These are phyloP conservation scores for Coelastrella sp. DNA, from an alignment of 139 green algal genomes.

Conservation along the genomic window DNA sequence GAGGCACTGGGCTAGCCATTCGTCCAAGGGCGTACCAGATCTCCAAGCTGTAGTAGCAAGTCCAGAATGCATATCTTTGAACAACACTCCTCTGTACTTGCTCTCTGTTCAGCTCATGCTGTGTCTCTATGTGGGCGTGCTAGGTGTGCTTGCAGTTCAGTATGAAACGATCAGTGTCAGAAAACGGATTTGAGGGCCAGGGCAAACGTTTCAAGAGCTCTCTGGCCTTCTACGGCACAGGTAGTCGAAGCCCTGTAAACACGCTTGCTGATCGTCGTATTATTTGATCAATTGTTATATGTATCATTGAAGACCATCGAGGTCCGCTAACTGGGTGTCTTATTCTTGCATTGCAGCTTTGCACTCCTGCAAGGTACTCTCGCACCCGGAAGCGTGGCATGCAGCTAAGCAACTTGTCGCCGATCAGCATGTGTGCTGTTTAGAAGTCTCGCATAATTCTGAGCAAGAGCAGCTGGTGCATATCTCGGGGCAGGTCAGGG, in stretches of 20 bases:
- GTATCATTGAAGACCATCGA: too few relatives aligned
- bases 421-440: neutral
- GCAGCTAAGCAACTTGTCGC: slow-evolving; percentile 21
- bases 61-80: too few relatives aligned
- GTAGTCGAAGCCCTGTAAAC: too few relatives aligned
- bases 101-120: too few relatives aligned
- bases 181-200: neutral
- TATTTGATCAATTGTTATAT: too few relatives aligned
- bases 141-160: too few relatives aligned
- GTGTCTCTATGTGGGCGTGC: too few relatives aligned
- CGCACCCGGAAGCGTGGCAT: neutral
- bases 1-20: too few relatives aligned
- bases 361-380: neutral
- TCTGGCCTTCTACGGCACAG: neutral
- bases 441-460: neutral
- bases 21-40: too few relatives aligned
- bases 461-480: neutral
- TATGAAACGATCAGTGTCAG: neutral
- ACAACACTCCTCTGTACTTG: too few relatives aligned
- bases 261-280: too few relatives aligned
- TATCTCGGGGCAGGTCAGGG: neutral
- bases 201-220: neutral
- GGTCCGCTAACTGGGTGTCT: neutral
- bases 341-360: neutral
- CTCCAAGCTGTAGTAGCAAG: too few relatives aligned